phyloP scores from a whole-genome alignment of 805 yeast species.

The Brettanomyces bruxellensis region DNA sequence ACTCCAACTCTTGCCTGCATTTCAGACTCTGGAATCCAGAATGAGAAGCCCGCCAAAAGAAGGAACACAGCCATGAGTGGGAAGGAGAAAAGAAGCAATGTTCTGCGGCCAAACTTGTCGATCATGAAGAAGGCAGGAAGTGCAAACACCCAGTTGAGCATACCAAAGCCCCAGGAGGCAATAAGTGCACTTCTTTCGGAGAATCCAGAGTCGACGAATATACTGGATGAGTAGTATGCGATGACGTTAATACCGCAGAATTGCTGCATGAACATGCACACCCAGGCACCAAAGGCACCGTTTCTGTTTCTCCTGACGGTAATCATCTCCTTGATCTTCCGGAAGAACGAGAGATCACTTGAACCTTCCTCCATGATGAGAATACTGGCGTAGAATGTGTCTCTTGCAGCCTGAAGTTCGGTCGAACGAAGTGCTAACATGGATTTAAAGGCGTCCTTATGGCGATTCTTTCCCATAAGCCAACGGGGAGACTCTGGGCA shows the following conservation, averaged over 20 bases:
- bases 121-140: constrained; percentile 51
- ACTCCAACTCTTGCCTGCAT: constrained; percentile 53
- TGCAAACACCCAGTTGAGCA: constrained; percentile 61
- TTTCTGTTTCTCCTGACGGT: constrained; percentile 74
- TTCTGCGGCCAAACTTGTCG: constrained; percentile 64
- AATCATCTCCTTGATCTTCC: constrained; percentile 48
- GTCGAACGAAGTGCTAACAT: constrained; percentile 39
- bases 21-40: constrained; percentile 46
- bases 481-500: constrained; percentile 74
- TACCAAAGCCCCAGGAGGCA: constrained; percentile 85
- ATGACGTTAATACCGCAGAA: constrained; percentile 86
- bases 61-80: constrained; percentile 56
- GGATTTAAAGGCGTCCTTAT: constrained; percentile 47
- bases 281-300: constrained; percentile 71
- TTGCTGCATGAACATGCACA: constrained; percentile 85
- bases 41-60: constrained; percentile 59
- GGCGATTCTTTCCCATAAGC: constrained; percentile 66
- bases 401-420: constrained; percentile 59
- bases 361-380: constrained; percentile 55
- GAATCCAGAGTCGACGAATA: constrained; percentile 62
- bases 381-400: constrained; percentile 59
- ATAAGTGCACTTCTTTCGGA: constrained; percentile 52
- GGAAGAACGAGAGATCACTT: constrained; percentile 34
- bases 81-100: constrained; percentile 43
- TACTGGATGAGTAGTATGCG: constrained; percentile 75